Evolutionary conservation across 2,329 filamentous ascomycete genomes (phyloP).

Genomic region (Aspergillus vadensis): DNA sequence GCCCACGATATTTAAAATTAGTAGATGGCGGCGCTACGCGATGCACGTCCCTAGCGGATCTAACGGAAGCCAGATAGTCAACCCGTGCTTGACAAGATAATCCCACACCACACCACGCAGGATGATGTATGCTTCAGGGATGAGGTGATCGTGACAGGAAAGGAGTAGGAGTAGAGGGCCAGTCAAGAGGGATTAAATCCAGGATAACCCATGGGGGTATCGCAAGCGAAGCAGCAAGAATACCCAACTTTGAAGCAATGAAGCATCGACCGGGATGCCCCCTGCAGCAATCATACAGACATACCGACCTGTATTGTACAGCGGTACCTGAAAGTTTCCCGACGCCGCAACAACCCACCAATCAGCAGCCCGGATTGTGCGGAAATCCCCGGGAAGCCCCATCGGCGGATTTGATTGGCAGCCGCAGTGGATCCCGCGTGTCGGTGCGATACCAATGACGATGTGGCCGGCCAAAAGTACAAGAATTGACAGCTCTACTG

Average conservation of each 20-base stretch:
- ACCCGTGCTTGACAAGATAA: background rate
- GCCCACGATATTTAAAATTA: background rate
- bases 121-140: too few species aligned
- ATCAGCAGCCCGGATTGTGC: background rate
- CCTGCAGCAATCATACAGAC: background rate
- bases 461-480: constrained; percentile 4
- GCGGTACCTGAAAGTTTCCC: background rate
- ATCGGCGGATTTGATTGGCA: background rate
- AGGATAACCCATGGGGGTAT: background rate
- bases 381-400: background rate
- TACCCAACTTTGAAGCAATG: background rate
- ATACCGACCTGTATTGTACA: background rate
- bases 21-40: background rate
- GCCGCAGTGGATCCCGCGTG: background rate
- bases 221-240: background rate
- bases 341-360: background rate
- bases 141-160: too few species aligned
- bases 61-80: background rate
- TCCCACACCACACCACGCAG: background rate
- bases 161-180: background rate
- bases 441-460: background rate
- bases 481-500: constrained; percentile 24
- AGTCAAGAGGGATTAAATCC: background rate
- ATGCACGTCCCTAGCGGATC: constrained; percentile 1
- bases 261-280: background rate